Evolutionary conservation across 768 basidiomycete species (phyloP).

Genomic region (Psilocybe cyanescens): DNA sequence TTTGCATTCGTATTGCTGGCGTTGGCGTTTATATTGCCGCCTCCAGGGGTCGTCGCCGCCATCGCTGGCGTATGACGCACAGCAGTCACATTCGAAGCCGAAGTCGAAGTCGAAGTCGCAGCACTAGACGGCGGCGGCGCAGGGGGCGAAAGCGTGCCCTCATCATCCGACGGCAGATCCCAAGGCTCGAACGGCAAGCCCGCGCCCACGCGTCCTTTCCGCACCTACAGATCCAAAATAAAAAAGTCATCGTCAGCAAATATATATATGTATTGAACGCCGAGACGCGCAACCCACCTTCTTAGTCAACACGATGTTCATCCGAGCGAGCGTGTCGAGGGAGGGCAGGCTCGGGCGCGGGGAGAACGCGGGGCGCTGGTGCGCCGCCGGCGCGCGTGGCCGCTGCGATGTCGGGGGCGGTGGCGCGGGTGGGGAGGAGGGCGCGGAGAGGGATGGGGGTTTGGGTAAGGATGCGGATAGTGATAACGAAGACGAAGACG

Average conservation of each 20-base stretch:
- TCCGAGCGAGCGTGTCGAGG: conserved; percentile 49
- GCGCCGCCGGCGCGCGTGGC: conserved; percentile 33
- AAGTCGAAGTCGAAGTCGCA: not conserved
- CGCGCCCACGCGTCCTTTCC: conserved; percentile 56
- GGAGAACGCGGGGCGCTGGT: conserved; percentile 51
- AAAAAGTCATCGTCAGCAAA: not conserved
- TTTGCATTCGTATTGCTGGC: not conserved
- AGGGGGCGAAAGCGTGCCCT: conserved; percentile 11
- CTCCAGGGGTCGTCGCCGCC: too few relatives aligned
- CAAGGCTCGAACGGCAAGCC: conserved; percentile 58
- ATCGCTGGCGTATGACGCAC: too few relatives aligned
- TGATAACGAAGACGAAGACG: not conserved
- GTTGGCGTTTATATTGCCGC: too few relatives aligned
- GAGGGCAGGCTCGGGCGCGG: conserved; percentile 56
- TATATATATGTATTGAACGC: too few relatives aligned
- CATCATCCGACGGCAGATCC: conserved; percentile 38
- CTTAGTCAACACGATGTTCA: conserved; percentile 48
- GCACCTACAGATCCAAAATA: conserved; percentile 36
- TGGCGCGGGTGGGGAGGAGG: conserved; percentile 17
- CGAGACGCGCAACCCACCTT: conserved; percentile 38
- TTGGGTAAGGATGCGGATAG: not conserved
- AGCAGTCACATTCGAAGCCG: not conserved
- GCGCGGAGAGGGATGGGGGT: conserved; percentile 6
- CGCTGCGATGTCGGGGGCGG: not conserved
- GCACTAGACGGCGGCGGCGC: not conserved